Base-by-base conservation (phyloP, 225 moss, liverwort and hornwort species). In the Asterella californica region DNA sequence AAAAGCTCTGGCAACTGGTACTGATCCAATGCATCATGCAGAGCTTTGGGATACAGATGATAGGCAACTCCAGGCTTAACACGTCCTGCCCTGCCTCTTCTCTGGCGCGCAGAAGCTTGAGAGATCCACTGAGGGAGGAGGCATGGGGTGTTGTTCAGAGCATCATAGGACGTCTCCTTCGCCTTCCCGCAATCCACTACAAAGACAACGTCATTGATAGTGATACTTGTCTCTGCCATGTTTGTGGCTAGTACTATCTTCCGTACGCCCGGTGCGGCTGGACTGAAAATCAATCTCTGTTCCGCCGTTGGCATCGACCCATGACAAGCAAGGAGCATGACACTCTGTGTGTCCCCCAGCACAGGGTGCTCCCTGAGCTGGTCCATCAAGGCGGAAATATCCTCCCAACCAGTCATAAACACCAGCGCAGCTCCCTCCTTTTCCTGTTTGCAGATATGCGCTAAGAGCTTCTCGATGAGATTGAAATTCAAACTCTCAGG, bases 211-310 rank as follows among this genome's bases (percentile, higher is more conserved):
- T 99, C 99, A 54, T 93, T 91, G 33, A 99, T 95, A 14, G 99
- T 99, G 73, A 99, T 99, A 81, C 99, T 99, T 42, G 99, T 99
- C 87, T 99, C 99, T 62, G 99, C 99, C 99, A 99, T 99, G 80
- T 99, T 99, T 30, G 99, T 99, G 79, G 99, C 95, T 81, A 99
- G 83, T 32, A 99, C 99, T 79, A 99, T 93, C 88, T 99, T 99
- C 46, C 99, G 90, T 22, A 95, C 84, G 66, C 95, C 95, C 60
- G 87, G 78, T 78, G 92, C 92, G n/a, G 99, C 89, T 34, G 82
- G 88, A 70, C 83, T 90, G 66, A 99, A 99, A 60, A 99, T 99
- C 60, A 99, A 88, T 77, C 86, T 95, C 75, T 99, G 99, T 78
- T 99, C 99, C 10, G 91, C 89, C 64, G 99, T 95, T 34, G 87